Conservation (phyloP, 2,329 filamentous ascomycete genomes). For the Trichoderma pleuroti region DNA sequence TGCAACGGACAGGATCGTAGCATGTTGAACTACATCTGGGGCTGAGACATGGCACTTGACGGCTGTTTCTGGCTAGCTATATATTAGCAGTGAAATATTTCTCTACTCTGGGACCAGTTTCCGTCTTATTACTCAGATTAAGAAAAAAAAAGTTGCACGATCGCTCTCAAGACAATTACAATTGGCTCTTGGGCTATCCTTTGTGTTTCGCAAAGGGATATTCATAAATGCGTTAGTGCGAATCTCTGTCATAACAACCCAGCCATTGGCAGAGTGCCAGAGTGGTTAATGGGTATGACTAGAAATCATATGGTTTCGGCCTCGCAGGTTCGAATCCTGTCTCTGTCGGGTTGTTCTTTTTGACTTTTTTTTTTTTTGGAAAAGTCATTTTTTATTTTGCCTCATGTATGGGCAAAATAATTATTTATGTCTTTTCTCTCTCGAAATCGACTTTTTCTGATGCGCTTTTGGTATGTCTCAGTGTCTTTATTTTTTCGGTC, state of each 20-base stretch:
- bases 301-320: conserved; percentile 20
- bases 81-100: neutral
- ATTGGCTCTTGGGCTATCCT: neutral
- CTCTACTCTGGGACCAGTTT: neutral
- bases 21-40: neutral
- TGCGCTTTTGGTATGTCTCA: neutral
- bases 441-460: neutral
- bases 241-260: neutral
- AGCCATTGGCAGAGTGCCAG: conserved; percentile 14
- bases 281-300: conserved; percentile 20
- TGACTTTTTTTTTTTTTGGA: neutral
- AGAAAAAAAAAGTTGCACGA: too few species aligned
- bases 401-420: neutral
- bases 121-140: neutral
- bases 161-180: too few species aligned
- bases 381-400: neutral
- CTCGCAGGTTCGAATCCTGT: conserved; percentile 20
- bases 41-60: neutral
- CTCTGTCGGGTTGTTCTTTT: conserved; percentile 13
- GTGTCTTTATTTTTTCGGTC: neutral
- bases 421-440: neutral
- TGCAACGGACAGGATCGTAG: neutral
- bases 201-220: neutral
- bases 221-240: neutral
- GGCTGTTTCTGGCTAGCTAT: neutral